Percentiles rank a stretch among this genome's conserved stretches.
These are phyloP conservation scores for Aleurites moluccanus DNA, from an alignment of 441 rosid species.

Conservation along the genomic window DNA sequence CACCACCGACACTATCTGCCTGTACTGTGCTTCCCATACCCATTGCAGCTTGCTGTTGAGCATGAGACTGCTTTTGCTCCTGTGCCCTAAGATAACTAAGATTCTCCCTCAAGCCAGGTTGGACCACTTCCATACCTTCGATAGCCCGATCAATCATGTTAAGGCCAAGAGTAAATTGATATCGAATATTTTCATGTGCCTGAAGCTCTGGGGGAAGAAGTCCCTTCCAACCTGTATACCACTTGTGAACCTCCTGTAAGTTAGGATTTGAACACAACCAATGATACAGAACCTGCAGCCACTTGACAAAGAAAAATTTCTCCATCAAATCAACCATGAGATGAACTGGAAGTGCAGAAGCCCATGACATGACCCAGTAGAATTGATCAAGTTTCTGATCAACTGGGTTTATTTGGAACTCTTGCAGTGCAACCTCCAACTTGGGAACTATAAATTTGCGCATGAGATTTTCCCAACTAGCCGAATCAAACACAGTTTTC, in stretches of 20 bases:
- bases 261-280: constrained; percentile 72
- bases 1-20: constrained; percentile 36
- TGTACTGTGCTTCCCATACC: constrained; percentile 35
- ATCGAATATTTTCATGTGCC: constrained; percentile 70
- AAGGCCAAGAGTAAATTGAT: constrained; percentile 67
- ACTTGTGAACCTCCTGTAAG: constrained; percentile 67
- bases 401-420: constrained; percentile 78
- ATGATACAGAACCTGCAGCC: constrained; percentile 83
- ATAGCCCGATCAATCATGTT: constrained; percentile 77
- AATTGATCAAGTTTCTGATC: constrained; percentile 73
- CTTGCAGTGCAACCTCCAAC: constrained; percentile 75
- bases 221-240: constrained; percentile 80
- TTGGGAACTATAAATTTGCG: constrained; percentile 87
- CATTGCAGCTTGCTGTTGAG: constrained; percentile 40
- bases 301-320: constrained; percentile 72
- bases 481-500: constrained; percentile 83
- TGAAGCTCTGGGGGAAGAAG: constrained; percentile 79
- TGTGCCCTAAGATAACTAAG: constrained; percentile 51
- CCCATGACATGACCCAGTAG: constrained; percentile 75
- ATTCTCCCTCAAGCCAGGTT: constrained; percentile 68
- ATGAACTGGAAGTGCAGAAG: constrained; percentile 71
- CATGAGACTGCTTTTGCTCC: constrained; percentile 58
- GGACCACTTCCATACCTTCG: constrained; percentile 67
- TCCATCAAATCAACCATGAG: constrained; percentile 88
- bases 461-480: constrained; percentile 90